These are phyloP conservation scores for Pseudophaeomoniella oleicola DNA, from an alignment of 2,329 filamentous ascomycete species.

Conservation along the genomic window DNA sequence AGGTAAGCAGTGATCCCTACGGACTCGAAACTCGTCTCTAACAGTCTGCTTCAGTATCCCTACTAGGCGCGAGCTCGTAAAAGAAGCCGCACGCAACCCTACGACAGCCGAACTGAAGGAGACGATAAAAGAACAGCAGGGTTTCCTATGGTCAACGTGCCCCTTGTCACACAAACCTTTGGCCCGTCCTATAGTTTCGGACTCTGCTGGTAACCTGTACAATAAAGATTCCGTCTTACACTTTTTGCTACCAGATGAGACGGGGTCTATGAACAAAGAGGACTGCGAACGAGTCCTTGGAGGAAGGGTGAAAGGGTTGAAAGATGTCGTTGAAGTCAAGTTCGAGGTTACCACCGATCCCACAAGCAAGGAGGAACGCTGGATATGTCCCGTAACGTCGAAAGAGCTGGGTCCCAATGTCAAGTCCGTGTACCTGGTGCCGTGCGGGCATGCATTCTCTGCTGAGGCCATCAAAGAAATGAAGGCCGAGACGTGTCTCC, in stretches of 20 bases:
- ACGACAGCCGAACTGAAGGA: constrained; percentile 82
- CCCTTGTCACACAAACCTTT: constrained; percentile 71
- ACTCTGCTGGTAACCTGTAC: constrained; percentile 72
- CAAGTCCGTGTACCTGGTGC: constrained; percentile 78
- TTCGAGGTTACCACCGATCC: constrained; percentile 44
- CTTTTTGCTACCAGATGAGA: constrained; percentile 43
- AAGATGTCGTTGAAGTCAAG: constrained; percentile 76
- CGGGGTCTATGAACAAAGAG: constrained; percentile 36
- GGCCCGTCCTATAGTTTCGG: constrained; percentile 63
- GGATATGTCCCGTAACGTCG: constrained; percentile 75
- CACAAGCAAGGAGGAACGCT: constrained; percentile 37
- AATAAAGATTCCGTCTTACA: constrained; percentile 85
- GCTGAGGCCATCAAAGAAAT: constrained; percentile 75
- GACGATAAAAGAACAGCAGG: constrained; percentile 67
- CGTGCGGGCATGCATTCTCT: constrained; percentile 89
- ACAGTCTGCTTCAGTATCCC: constrained; percentile 53
- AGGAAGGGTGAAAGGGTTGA: constrained; percentile 58
- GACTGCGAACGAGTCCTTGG: constrained; percentile 49
- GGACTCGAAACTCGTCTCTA: constrained; percentile 2
- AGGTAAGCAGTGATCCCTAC: constrained; percentile 31
- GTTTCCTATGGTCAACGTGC: constrained; percentile 76
- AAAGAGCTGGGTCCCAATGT: constrained; percentile 69
- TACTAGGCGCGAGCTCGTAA: constrained; percentile 88
- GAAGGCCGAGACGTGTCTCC: constrained; percentile 41
- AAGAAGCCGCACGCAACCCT: constrained; percentile 70